Evolutionary conservation across 306 rosid genomes (phyloP), one percentile per base, ranked within the genome.

Genomic region (Cucumis sativus): DNA sequence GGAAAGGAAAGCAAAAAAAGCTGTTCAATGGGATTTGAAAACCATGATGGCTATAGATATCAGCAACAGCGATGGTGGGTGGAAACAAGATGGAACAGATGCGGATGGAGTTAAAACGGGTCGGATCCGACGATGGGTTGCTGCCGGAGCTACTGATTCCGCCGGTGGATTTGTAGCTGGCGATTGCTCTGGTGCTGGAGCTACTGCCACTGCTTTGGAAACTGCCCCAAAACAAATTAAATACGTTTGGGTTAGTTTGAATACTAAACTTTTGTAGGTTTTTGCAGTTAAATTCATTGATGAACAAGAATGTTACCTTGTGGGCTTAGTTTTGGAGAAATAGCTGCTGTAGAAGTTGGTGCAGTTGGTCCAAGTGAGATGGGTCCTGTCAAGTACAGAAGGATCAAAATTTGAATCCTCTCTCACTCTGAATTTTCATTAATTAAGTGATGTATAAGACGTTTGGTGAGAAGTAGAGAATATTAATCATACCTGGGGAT

Each of bases 401-500:
- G 68, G 12, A 30, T 62, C 11, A 62, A 30, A 11, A 5, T 61
- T 13, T 61, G 1, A 61, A 61, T 10, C 20, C 57, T 52, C 20
- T 60, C 43, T 63, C 40, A 25, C 18, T 33, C 69, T 28, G 69
- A 33, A 33, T 28, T 63, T 30, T 33, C 16, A 15, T 64, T 64
- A 13, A 17, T 16, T 23, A 6, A 64, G 12, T 15, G 39, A 60
- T 21, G 63, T 20, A 20, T 1, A 20, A 58, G 30, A 58, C 5
- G 1, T 60, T 25, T 23, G 65, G 11, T 23, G 52, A 67, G 17
- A 67, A 67, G 33, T 20, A 41, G 71, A 37, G 71, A 37, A 65
- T 15, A 73, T 60, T 7, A 21, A 70, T 14, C 20, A n/a, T 89
- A 91, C 95, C 95, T 78, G 92, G 88, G 67, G 88, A 87, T 57